A percentile compares a stretch with the other conserved stretches of the same genome.
These are phyloP conservation scores for Boletus rufocinnamomeus DNA, from an alignment of 768 basidiomycete genomes.

Conservation along the genomic window DNA sequence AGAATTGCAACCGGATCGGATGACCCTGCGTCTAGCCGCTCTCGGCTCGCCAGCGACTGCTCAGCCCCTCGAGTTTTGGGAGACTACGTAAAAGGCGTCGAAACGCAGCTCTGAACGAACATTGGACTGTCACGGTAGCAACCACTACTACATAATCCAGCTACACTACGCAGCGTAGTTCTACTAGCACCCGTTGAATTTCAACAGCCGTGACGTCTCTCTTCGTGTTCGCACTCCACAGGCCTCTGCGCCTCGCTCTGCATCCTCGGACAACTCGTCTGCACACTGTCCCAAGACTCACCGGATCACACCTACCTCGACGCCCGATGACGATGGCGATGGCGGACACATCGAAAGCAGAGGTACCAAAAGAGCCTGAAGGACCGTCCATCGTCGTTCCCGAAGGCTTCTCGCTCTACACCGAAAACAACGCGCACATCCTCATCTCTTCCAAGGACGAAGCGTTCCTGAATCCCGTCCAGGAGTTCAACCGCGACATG, in stretches of 20 bases:
- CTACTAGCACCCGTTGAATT: not conserved
- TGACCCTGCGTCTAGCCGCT: no score
- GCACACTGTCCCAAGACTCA: not conserved
- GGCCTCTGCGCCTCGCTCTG: slow-evolving; percentile 32
- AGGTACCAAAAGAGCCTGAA: slow-evolving; percentile 1
- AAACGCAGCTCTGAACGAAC: no score
- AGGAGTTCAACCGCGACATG: slow-evolving; percentile 96
- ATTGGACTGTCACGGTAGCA: no score
- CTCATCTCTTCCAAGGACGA: slow-evolving; percentile 55
- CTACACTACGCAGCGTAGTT: not conserved
- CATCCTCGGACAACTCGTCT: slow-evolving; percentile 8
- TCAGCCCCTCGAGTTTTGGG: no score
- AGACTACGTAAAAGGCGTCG: no score
- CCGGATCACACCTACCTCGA: not conserved
- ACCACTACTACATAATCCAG: no score
- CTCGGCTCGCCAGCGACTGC: no score
- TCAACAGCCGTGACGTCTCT: slow-evolving; percentile 22
- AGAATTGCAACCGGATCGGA: no score
- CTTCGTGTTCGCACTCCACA: slow-evolving; percentile 16
- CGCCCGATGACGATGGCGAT: slow-evolving; percentile 11
- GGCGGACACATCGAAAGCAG: not conserved
- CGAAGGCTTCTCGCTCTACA: slow-evolving; percentile 75
- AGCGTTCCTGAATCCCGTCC: slow-evolving; percentile 95
- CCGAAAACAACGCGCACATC: slow-evolving; percentile 80
- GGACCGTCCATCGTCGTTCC: slow-evolving; percentile 49